Percentiles rank a stretch among this genome's conserved stretches.
Conservation (phyloP, 768 basidiomycete genomes). For the Cystobasidiopsis lactophilus region DNA sequence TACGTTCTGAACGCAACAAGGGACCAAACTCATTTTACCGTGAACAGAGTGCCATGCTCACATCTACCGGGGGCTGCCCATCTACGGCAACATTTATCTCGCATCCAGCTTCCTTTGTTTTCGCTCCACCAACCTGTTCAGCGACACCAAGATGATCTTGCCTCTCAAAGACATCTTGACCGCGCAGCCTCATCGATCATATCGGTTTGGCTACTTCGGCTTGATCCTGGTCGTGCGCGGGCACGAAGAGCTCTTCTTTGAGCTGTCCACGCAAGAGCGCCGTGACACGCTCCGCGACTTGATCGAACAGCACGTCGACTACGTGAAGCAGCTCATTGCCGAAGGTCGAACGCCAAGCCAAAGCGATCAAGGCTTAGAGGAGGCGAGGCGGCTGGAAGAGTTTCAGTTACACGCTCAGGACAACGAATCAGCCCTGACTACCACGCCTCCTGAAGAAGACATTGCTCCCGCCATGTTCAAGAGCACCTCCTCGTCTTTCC, state of each 20-base stretch:
- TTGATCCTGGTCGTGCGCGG: conserved; percentile 77
- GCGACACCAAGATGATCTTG: conserved; percentile 83
- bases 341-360: neutral
- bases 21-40: neutral
- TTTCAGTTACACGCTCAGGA: neutral
- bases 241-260: conserved; percentile 93
- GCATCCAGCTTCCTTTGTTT: conserved; percentile 90
- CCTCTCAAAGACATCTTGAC: conserved; percentile 74
- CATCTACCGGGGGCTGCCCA: conserved; percentile 64
- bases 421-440: no score
- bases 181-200: conserved; percentile 61
- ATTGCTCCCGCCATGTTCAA: conserved; percentile 88
- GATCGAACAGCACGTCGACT: conserved; percentile 61
- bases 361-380: no score
- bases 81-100: conserved; percentile 67
- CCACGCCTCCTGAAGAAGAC: conserved; percentile 22
- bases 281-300: conserved; percentile 53
- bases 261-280: conserved; percentile 61
- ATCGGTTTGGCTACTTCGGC: conserved; percentile 72
- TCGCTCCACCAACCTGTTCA: conserved; percentile 60
- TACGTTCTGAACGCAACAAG: conserved; percentile 29
- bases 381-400: neutral
- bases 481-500: conserved; percentile 80
- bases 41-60: no score
- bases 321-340: conserved; percentile 29